Base-by-base conservation (phyloP, 768 basidiomycete species). In the Mycena indigotica region DNA sequence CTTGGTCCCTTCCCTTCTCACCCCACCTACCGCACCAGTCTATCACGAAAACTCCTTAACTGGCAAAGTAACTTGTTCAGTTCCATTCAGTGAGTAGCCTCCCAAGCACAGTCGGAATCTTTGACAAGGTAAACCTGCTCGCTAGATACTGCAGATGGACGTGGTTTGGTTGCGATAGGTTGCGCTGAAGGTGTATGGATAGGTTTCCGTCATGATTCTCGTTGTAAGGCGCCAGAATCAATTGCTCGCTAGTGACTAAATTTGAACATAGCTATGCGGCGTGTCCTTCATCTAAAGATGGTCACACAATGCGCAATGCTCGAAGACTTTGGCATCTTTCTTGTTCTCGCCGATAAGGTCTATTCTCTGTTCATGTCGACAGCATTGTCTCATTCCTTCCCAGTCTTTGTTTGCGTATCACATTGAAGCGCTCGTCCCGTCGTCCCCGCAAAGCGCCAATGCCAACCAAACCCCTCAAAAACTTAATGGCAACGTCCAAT, bases 101-200 rank as follows among this genome's bases (percentile, higher is more conserved):
- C n/a, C 3, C 17, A 12, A n/a, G 35, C 40, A 35, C 32, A 35
- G 17, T 35, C 32, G 32, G 49, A 25, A n/a, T 10, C n/a, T 56
- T 21, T 44, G 41, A 44, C 13, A 61, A n/a, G n/a, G n/a, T n/a
- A n/a, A n/a, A n/a, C n/a, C 44, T 52, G 28, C 15, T 50, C 28
- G 52, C 29, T 65, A 96, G 95, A 83, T 59, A 96, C 94, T 4
- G 77, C 87, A 4, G 94, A 98, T 68, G 88, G 89, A 4, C 85
- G 93, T 24, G 85, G 85, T 13, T 80, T 99, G 15, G 90, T 98
- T 38, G 93, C 95, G 0, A 87, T 98, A 64, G 97, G 95, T 6
- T 97, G 95, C 71, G 88, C 90, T 0, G 94, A 97, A 67, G 97
- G 97, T 29, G 93, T 98, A 4, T 99, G 95, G 93, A 97, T 98